Base-by-base conservation (phyloP, 2,329 filamentous ascomycete species). In the Trematosphaeria pertusa region DNA sequence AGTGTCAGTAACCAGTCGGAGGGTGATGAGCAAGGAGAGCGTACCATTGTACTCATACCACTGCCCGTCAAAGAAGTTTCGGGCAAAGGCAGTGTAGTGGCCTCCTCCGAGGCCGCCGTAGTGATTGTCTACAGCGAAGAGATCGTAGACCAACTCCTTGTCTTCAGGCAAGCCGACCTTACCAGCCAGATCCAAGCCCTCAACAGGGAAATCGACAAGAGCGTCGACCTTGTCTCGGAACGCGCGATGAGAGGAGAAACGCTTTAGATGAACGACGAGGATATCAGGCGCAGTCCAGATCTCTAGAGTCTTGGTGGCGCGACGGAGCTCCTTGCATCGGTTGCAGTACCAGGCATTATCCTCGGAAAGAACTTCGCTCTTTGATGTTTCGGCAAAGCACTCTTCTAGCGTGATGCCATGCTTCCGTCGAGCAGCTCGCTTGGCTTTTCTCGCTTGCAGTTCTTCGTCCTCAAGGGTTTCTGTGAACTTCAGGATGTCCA, bases 311-410 rank as follows among this genome's bases (percentile, higher is more conserved):
- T 99, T 99, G 74, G 87, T 92, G 15, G 94, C 94, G 50, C 91
- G 87, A 12, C 91, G 86, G 63, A 96, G 88, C 62, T 96, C 90
- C 71, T 97, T 97, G 80, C 94, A 99, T 21, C 91, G 85, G 46
- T 91, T 93, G 67, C 94, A 99, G 69, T 95, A 97, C 94, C 94
- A 99, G 50, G 91, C 93, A 69, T 99, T 95, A 65, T 95, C 89
- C 69, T 97, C 91, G 0, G 93, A 97, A 4, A 99, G 78, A 11
- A 96, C 86, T 73, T 99, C 94, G 50, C 92, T 89, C 68, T 93
- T 93, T 65, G 94, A 90, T 59, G 96, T 97, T 72, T 97, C 94
- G 48, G 92, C 88, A 43, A 99, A 82, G 67, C 94, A 99, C 60
- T 97, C 91, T 17, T 94, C 88, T 4, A 99, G 80, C 0, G 86